Evolutionary conservation across 2,329 filamentous ascomycete species (phyloP), one percentile per base, ranked within the genome.

Genomic region (Fusarium scirpi): DNA sequence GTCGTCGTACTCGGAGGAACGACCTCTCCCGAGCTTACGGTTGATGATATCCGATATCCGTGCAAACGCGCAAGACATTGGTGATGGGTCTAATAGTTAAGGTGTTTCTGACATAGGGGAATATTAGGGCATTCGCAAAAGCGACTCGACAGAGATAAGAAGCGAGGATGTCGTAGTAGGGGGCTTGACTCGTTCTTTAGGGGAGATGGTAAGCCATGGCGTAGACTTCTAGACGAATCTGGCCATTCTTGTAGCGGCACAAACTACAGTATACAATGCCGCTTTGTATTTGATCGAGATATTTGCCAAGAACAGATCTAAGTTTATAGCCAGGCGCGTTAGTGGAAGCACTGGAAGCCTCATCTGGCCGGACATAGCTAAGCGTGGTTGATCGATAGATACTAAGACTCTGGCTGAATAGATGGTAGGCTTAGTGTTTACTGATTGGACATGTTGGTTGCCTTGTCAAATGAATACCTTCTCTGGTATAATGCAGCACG

Each of bases 41-140:
- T 68, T 70, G 38, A 70, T 70, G 2, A 69, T 69, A 30, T 67
- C 67, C 54, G 67, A 70, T 58, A 69, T 62, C 43, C 62, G 62
- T 48, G 67, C 64, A 53, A 70, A 51, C 61, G 68, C 62, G 30
- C 62, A 68, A 68, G 58, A 64, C 67, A 70, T 70, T 70, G 29
- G 47, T 44, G 47, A 53, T 41, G 27, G 22, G 25, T 32, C 8
- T 44, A 22, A 18, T 20, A 8, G 34, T 44, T 6, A 47, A 34
- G n/a, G 25, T 22, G 40, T 53, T 62, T 56, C 27, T 55, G 43
- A 40, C 56, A 69, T 62, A 45, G 29, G 45, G 8, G 18, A 20
- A 5, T 49, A 24, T 40, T 18, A 18, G 22, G 16, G 32, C 30
- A 27, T 53, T 13, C 32, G 13, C 22, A 20, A 30, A 38, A 22